Percentiles rank a stretch among this genome's conserved stretches.
Conservation (phyloP, 179 eudicot species). For the Spergularia azorica region DNA sequence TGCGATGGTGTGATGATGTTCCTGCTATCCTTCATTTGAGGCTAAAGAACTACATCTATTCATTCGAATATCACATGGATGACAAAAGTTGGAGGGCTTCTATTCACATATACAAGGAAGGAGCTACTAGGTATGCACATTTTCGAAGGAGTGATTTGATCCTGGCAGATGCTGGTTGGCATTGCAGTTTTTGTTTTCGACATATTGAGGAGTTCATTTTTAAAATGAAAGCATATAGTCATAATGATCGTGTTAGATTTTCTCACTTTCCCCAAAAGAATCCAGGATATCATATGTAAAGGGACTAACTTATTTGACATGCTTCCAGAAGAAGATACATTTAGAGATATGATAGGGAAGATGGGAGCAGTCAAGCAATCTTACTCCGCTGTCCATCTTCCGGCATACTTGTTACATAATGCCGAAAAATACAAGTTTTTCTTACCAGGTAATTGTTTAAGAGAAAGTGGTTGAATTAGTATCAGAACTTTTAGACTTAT, state of each 20-base stretch:
- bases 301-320: conserved; percentile 47
- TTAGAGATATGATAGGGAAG: conserved; percentile 42
- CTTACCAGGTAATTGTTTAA: conserved; percentile 42
- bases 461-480: conserved; percentile 36
- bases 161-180: conserved; percentile 54
- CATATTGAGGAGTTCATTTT: conserved; percentile 44
- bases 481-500: no score
- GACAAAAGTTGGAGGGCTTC: conserved; percentile 51
- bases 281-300: conserved; percentile 45
- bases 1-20: conserved; percentile 45
- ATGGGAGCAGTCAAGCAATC: conserved; percentile 46
- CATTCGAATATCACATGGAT: conserved; percentile 46
- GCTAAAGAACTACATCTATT: conserved; percentile 45
- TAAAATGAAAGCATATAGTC: conserved; percentile 57
- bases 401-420: conserved; percentile 43
- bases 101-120: conserved; percentile 38
- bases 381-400: conserved; percentile 50
- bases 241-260: conserved; percentile 44
- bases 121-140: conserved; percentile 48
- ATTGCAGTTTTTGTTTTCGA: conserved; percentile 49
- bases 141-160: conserved; percentile 38
- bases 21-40: conserved; percentile 41
- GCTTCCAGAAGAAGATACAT: conserved; percentile 51
- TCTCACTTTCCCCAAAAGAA: conserved; percentile 46
- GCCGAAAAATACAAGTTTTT: conserved; percentile 46